Evolutionary conservation across 495 filamentous ascomycete genomes (phyloP), one percentile per base, ranked within the genome.

Genomic region (Xylaria acuta): DNA sequence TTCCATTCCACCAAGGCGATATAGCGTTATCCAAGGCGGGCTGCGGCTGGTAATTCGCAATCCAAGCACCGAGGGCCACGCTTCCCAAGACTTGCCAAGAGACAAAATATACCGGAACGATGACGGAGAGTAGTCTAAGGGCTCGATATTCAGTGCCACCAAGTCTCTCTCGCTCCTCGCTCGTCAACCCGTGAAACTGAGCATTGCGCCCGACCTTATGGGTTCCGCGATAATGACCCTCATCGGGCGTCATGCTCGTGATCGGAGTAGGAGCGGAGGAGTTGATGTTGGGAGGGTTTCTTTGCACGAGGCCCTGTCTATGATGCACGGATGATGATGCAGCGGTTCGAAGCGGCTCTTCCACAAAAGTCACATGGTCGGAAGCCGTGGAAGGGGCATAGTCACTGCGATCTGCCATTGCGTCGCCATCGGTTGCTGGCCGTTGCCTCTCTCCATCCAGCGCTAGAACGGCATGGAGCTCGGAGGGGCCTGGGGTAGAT

Each of bases 121-220:
- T 78, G 64, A 90, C 83, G 1, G 89, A 84, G 32, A 97, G 84
- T 9, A 94, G 82, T n/a, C 84, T 88, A 18, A 96, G 85, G 14
- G 93, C 93, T 68, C 88, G 87, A 75, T 96, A 96, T 80, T 97
- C 94, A 59, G 89, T 90, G 1, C 93, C 93, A 32, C 92, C 93
- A 6, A 97, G 86, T 68, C 86, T 82, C 68, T 92, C 90, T 14
- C 93, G 87, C 76, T 97, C 92, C 25, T 87, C 86, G 6, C 84
- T 81, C 5, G 88, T 89, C 18, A 97, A 81, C 41, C 87, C 87
- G 76, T 92, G 86, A 77, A 96, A 94, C 72, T 92, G 90, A 14
- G 89, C 90, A 79, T 95, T 95, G 22, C 92, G 86, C 3, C 90
- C 89, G 25, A 91, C 84, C 49, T 79, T 78, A 67, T 75, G 74